These are phyloP conservation scores for Marsdenia floribunda DNA, from an alignment of 257 asterid genomes.

Conservation along the genomic window DNA sequence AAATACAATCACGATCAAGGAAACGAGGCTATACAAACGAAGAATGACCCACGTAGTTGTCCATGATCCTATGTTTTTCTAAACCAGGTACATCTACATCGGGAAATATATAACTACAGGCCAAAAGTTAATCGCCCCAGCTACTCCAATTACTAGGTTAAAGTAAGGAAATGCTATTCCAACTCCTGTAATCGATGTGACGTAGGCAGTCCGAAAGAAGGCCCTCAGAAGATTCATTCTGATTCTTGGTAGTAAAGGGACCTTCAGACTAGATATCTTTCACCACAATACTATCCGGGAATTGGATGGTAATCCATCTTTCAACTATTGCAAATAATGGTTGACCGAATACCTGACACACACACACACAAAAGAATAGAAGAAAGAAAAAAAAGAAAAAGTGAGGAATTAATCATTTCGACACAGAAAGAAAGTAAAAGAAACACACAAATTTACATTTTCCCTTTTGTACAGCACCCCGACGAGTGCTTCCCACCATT, in stretches of 20 bases:
- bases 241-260: conserved; percentile 25
- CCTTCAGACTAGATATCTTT: conserved; percentile 31
- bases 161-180: conserved; percentile 67
- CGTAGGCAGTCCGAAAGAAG: conserved; percentile 53
- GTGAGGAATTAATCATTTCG: too few relatives aligned
- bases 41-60: conserved; percentile 36
- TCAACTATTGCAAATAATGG: conserved; percentile 60
- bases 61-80: conserved; percentile 43
- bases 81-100: conserved; percentile 67
- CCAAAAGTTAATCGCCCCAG: conserved; percentile 78
- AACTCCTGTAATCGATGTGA: conserved; percentile 45
- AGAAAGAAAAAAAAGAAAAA: too few relatives aligned
- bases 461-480: too few relatives aligned
- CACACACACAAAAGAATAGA: too few relatives aligned
- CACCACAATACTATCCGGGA: conserved; percentile 37
- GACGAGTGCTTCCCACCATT: too few relatives aligned
- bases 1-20: conserved; percentile 43
- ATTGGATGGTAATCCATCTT: conserved; percentile 34
- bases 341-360: conserved; percentile 57
- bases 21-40: conserved; percentile 34
- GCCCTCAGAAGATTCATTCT: conserved; percentile 42
- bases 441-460: too few relatives aligned
- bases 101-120: conserved; percentile 75
- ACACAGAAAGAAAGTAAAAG: too few relatives aligned
- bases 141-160: conserved; percentile 64